Evolutionary conservation across 371 early-diverging fungal species (phyloP), one percentile per base, ranked within the genome.

Genomic region (Actinomucor elegans): DNA sequence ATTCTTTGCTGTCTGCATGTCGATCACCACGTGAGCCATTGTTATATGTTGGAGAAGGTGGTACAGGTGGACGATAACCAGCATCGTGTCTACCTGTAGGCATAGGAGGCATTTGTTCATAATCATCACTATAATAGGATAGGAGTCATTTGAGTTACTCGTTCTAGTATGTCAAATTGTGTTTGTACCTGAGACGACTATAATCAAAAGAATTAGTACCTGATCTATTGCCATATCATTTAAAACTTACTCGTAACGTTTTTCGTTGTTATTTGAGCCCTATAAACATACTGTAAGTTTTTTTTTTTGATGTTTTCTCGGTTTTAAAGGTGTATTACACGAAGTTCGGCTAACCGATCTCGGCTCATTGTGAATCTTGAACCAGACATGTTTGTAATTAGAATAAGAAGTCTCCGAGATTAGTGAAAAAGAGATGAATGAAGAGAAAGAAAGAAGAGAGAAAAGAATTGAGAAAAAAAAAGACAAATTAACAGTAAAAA

Each of bases 361-460:
- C 78, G 60, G 49, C 78, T 77, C 78, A 77, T 77, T 44, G 78
- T 77, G 43, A 74, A 77, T 58, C 78, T 66, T 35, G 77, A 67
- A 38, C 56, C 58, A 37, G 73, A 53, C 69, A 69, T 73, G 38
- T 35, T 57, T n/a, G n/a, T n/a, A n/a, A n/a, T n/a, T n/a, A n/a
- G n/a, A n/a, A n/a, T n/a, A n/a, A n/a, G n/a, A n/a, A n/a, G n/a
- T n/a, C n/a, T n/a, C n/a, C n/a, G n/a, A 15, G 34, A 26, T 21
- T 28, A 38, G 27, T 29, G 18, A 35, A 36, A 48, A 52, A 55
- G 43, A 35, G 40, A 36, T 35, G 27, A 34, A 17, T 40, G 38
- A n/a, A 52, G 21, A 15, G 11, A 50, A 57, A 55, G 35, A 29
- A 34, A 61, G 46, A 52, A 54, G 17, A 48, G 47, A 57, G 21